These are phyloP conservation scores for Oryza nivara DNA, from an alignment of 176 grass and related monocot species.

Conservation along the genomic window DNA sequence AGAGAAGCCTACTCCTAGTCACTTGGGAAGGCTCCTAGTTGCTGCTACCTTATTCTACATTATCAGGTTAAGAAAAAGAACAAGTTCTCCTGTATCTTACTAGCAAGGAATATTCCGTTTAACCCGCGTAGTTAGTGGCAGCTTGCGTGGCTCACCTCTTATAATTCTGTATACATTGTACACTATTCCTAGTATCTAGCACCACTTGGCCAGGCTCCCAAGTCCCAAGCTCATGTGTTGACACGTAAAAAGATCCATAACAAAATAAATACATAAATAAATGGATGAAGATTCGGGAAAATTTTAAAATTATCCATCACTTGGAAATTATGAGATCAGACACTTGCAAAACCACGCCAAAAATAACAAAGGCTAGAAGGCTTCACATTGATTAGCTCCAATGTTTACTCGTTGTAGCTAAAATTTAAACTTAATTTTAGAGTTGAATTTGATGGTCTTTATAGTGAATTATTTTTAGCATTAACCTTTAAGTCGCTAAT, in stretches of 20 bases:
- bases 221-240: background rate
- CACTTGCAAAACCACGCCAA: background rate
- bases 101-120: background rate
- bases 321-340: background rate
- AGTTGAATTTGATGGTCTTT: too few species aligned
- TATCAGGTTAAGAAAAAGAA: constrained; percentile 17
- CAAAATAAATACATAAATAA: background rate
- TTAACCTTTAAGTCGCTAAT: too few species aligned
- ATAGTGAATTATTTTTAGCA: too few species aligned
- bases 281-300: background rate
- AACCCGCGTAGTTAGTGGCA: background rate
- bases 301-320: background rate
- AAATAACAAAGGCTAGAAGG: background rate
- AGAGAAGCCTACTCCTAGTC: background rate
- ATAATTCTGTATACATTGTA: background rate
- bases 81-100: background rate
- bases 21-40: constrained; percentile 10
- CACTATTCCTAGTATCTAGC: background rate
- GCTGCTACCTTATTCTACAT: constrained; percentile 32
- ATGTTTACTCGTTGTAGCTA: too few species aligned
- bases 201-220: background rate
- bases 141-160: background rate
- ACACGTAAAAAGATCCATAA: background rate
- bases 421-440: too few species aligned
- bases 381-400: background rate